Base-by-base conservation (phyloP, 1,139 yeast genomes). In the Eremothecium gossypii region DNA sequence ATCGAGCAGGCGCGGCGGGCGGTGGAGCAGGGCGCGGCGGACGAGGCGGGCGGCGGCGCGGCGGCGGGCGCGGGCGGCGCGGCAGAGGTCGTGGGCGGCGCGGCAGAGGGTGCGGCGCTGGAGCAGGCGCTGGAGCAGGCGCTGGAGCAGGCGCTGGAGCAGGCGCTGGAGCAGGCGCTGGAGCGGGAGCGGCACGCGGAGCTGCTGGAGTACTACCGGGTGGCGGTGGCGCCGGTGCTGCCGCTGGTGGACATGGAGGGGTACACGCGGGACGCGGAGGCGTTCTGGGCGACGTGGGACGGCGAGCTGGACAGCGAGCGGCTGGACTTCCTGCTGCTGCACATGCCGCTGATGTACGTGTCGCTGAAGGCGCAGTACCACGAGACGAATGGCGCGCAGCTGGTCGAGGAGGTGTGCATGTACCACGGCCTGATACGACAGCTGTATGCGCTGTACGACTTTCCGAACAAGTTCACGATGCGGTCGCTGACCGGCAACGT, bases 361-460 rank as follows among this genome's bases (percentile, higher is more conserved):
- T 70, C 78, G 2, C 69, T 76, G 2, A 73, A 73, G 30, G 71
- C 77, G 10, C 77, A 73, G 51, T 74, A 74, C 50, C 77, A 74
- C 52, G 77, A 74, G 51, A 73, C 53, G 43, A 51, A 54, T 39
- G 60, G 54, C 42, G 60, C 57, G 39, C 51, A 52, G 31, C 53
- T 60, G 9, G 54, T 56, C 41, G 55, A 50, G 36, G 63, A 58
- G 41, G 57, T 74, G 42, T 70, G 72, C 47, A 74, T 12, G 8
- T 43, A 40, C 33, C 32, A 34, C 10, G 41, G 72, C 50, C 77
- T 74, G 46, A 71, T 73, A 38, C 69, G 70, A 51, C 68, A 63
- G 42, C 73, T 72, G 48, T 57, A 73, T 44, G 66, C 67, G 47
- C 68, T 73, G 44, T 66, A 70, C 49, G 72, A 74, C 47, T 74